A percentile compares a stretch with the other conserved stretches of the same genome.
These are phyloP conservation scores for Chamaecyparis obtusa DNA, from an alignment of 75 land plant genomes.

Conservation along the genomic window DNA sequence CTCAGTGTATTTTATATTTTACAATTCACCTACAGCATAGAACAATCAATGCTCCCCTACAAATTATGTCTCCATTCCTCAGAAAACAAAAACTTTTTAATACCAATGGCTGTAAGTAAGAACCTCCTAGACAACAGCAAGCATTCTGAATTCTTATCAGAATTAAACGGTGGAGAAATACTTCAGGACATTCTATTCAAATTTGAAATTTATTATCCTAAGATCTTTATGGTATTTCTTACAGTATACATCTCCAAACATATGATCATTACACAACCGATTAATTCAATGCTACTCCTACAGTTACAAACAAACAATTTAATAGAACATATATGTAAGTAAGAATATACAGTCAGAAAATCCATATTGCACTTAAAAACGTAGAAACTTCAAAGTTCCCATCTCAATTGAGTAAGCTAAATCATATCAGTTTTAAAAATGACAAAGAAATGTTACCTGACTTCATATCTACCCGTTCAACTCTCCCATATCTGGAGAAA, in stretches of 20 bases:
- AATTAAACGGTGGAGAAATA: background rate
- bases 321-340: background rate
- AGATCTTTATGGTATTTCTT: background rate
- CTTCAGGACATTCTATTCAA: background rate
- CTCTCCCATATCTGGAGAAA: constrained; percentile 69
- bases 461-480: constrained; percentile 90
- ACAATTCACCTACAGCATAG: background rate
- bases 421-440: background rate
- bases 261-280: background rate
- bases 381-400: background rate
- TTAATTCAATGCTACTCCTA: background rate
- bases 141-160: background rate
- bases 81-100: background rate
- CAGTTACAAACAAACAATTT: background rate
- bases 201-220: background rate
- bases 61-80: background rate
- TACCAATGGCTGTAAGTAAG: background rate
- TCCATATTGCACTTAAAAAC: background rate
- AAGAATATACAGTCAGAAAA: background rate
- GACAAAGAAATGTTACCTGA: constrained; percentile 45
- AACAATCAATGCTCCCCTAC: background rate
- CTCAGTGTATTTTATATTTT: too few relatives aligned
- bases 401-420: background rate
- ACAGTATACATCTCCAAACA: background rate
- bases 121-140: background rate